Evolutionary conservation across 495 filamentous ascomycete genomes (phyloP).

Genomic region (Neurospora sp.): DNA sequence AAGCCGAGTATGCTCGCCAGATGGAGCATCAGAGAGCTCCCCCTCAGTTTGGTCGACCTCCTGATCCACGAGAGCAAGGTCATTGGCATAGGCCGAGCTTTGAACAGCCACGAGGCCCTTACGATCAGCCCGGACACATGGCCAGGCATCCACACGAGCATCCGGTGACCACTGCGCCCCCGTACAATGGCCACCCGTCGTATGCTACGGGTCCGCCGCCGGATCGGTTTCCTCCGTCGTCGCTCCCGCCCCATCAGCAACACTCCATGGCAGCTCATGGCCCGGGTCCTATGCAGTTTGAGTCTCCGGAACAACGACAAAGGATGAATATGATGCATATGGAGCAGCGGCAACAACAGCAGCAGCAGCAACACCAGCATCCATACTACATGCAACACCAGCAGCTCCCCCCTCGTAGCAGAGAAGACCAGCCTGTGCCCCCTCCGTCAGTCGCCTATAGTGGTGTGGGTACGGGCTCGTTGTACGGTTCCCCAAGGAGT

Average conservation of each 20-base stretch:
- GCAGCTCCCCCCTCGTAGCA: slow-evolving; percentile 16
- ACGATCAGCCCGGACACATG: slow-evolving; percentile 28
- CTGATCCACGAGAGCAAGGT: slow-evolving; percentile 34
- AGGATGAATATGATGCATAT: slow-evolving; percentile 25
- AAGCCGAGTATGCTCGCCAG: slow-evolving; percentile 18
- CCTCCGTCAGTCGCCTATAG: slow-evolving; percentile 37
- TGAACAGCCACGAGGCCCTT: slow-evolving; percentile 30
- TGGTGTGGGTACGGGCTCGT: slow-evolving; percentile 17
- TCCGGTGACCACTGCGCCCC: slow-evolving; percentile 27
- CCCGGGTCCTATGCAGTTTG: slow-evolving; percentile 28
- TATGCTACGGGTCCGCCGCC: slow-evolving; percentile 34
- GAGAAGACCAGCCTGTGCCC: slow-evolving; percentile 28
- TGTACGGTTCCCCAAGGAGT: slow-evolving; percentile 31
- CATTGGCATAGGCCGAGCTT: slow-evolving; percentile 33
- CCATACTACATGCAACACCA: slow-evolving; percentile 14
- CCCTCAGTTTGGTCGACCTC: slow-evolving; percentile 30
- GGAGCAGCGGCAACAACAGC: slow-evolving; percentile 13
- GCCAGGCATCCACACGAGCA: slow-evolving; percentile 33
- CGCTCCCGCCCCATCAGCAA: slow-evolving; percentile 30
- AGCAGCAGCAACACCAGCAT: slow-evolving; percentile 16
- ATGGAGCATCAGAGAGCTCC: slow-evolving; percentile 22
- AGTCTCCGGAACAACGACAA: slow-evolving; percentile 41
- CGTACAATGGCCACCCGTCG: slow-evolving; percentile 35
- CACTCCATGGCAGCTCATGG: slow-evolving; percentile 30
- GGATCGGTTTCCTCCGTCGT: slow-evolving; percentile 36